Base-by-base conservation (phyloP, 768 basidiomycete genomes). In the Gloeostereum incarnatum region DNA sequence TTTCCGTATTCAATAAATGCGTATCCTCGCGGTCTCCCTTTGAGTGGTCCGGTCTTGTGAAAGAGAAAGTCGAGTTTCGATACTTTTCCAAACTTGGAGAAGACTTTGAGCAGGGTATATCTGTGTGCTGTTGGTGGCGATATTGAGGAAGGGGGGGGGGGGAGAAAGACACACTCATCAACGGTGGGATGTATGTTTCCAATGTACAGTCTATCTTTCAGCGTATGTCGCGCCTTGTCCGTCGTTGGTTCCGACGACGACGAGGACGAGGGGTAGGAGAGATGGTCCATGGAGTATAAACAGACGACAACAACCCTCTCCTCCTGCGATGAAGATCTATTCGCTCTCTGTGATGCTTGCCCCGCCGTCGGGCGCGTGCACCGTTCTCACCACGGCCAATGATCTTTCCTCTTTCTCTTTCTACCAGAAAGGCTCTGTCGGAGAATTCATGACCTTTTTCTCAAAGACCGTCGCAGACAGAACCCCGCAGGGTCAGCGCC, bases 241-340 rank as follows among this genome's bases (percentile, higher is more conserved):
- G 48, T 31, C 3, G 46, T 26, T 0, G 51, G 41, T 31, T 56
- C 54, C 14, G 49, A 41, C 6, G 32, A 23, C 1, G 39, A 17
- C 24, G 55, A 54, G 2, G 38, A 35, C 0, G 48, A 43, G 2
- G 59, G 59, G 22, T 48, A 50, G 3, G 50, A 48, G n/a, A 53
- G 40, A 40, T 51, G 47, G n/a, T n/a, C n/a, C n/a, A n/a, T n/a
- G n/a, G n/a, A n/a, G n/a, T n/a, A n/a, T n/a, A n/a, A n/a, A n/a
- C n/a, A n/a, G n/a, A n/a, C n/a, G n/a, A n/a, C n/a, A n/a, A n/a
- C n/a, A n/a, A n/a, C n/a, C n/a, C n/a, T n/a, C n/a, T n/a, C n/a
- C n/a, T n/a, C n/a, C n/a, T n/a, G n/a, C n/a, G n/a, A 92, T 94
- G 89, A 96, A 92, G 75, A 70, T 96, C 49, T 92, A 71, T 55